phyloP scores from a whole-genome alignment of 225 moss, liverwort and hornwort species.

The Takakia lepidozioides region DNA sequence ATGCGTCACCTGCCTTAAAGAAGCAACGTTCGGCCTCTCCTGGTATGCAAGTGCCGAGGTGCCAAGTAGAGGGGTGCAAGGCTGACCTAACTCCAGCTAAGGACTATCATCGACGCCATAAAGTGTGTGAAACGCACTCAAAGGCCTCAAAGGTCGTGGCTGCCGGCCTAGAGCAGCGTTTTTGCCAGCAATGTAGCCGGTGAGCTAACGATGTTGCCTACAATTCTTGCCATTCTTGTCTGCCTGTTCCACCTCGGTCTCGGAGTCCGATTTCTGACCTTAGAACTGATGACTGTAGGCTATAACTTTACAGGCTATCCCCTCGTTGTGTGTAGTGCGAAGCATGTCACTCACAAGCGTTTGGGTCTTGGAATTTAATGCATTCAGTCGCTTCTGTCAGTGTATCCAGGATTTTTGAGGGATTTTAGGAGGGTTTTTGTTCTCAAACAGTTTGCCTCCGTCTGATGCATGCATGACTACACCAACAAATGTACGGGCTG shows the following conservation, averaged over 20 bases:
- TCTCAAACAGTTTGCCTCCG: no score
- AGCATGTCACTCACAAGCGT: neutral
- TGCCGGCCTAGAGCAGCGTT: constrained; percentile 72
- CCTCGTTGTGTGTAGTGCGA: neutral
- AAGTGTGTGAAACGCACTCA: constrained; percentile 90
- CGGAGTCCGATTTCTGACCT: neutral
- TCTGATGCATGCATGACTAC: no score
- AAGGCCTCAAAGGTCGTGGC: constrained; percentile 75
- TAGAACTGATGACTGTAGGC: neutral
- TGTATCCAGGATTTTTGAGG: no score
- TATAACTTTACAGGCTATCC: neutral
- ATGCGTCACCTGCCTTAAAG: constrained; percentile 57
- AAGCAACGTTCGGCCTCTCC: no score
- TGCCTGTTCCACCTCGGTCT: no score
- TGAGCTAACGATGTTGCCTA: no score
- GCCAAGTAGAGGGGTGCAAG: constrained; percentile 92
- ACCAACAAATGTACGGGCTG: no score
- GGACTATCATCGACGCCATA: constrained; percentile 90
- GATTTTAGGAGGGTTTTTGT: no score
- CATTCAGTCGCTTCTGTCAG: no score
- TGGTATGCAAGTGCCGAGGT: constrained; percentile 54
- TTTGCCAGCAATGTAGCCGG: constrained; percentile 91
- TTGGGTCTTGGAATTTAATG: neutral
- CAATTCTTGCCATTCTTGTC: no score
- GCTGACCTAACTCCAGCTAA: constrained; percentile 78